These are phyloP conservation scores for Dryadomyces quercus-mongolicae DNA, from an alignment of 2,329 filamentous ascomycete genomes.

Conservation along the genomic window DNA sequence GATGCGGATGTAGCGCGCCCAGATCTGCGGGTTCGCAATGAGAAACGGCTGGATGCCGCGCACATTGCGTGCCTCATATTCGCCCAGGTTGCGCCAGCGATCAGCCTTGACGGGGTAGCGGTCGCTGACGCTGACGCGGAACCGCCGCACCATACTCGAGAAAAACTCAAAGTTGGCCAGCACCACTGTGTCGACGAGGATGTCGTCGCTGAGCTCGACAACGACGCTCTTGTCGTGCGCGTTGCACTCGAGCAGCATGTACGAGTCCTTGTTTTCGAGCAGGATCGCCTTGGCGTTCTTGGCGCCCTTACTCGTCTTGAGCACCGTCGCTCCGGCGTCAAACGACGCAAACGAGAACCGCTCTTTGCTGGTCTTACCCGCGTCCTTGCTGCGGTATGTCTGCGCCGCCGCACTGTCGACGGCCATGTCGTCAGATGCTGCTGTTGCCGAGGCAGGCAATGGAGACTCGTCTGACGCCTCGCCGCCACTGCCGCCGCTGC, in stretches of 20 bases:
- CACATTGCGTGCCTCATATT: slow-evolving; percentile 83
- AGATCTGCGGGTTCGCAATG: slow-evolving; percentile 89
- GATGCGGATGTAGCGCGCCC: slow-evolving; percentile 83
- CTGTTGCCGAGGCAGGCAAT: slow-evolving; percentile 16
- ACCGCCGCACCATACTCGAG: slow-evolving; percentile 87
- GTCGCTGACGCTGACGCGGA: slow-evolving; percentile 86
- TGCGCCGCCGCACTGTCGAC: slow-evolving; percentile 38
- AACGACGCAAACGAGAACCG: slow-evolving; percentile 96
- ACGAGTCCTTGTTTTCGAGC: slow-evolving; percentile 95
- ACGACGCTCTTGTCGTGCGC: slow-evolving; percentile 86
- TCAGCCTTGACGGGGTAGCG: slow-evolving; percentile 86
- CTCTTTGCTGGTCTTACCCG: slow-evolving; percentile 95
- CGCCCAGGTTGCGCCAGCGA: slow-evolving; percentile 81
- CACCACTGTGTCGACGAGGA: slow-evolving; percentile 88
- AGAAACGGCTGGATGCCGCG: slow-evolving; percentile 90
- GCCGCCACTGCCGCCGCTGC: neutral
- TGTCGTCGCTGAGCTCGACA: slow-evolving; percentile 79
- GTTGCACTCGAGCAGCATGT: slow-evolving; percentile 90
- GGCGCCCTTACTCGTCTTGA: slow-evolving; percentile 78
- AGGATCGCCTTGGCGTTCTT: slow-evolving; percentile 83
- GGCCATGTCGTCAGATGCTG: slow-evolving; percentile 28
- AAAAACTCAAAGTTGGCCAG: slow-evolving; percentile 99
- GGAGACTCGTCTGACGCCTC: slow-evolving; percentile 18
- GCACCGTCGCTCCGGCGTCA: slow-evolving; percentile 84
- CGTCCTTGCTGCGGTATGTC: slow-evolving; percentile 69